Evolutionary conservation across 2,329 filamentous ascomycete genomes (phyloP).

Genomic region (Colletotrichum abscissum): DNA sequence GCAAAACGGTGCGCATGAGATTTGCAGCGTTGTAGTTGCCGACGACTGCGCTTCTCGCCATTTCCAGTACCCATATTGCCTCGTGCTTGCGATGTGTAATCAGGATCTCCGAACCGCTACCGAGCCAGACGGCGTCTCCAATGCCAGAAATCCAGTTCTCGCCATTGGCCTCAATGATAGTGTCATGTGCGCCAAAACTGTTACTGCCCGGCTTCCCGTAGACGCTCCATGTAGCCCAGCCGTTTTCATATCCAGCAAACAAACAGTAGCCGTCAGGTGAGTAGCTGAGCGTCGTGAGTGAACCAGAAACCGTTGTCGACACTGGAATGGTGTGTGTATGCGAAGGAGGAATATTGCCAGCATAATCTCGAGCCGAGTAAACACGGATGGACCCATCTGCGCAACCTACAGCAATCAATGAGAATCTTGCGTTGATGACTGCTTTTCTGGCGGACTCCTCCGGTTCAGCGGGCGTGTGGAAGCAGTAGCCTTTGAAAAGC

Average conservation of each 20-base stretch:
- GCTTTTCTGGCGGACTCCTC: slow-evolving; percentile 75
- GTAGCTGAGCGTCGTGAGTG: slow-evolving; percentile 81
- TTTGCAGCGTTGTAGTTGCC: slow-evolving; percentile 94
- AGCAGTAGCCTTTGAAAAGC: slow-evolving; percentile 91
- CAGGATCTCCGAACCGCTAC: slow-evolving; percentile 87
- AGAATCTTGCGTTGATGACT: slow-evolving; percentile 94
- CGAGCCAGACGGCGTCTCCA: slow-evolving; percentile 84
- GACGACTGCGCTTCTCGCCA: slow-evolving; percentile 92
- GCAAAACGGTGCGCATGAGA: slow-evolving; percentile 86
- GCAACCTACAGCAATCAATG: slow-evolving; percentile 88
- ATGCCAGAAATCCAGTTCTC: slow-evolving; percentile 90
- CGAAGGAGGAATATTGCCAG: slow-evolving; percentile 89
- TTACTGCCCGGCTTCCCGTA: slow-evolving; percentile 91
- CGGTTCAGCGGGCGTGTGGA: slow-evolving; percentile 77
- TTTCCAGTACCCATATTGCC: slow-evolving; percentile 87
- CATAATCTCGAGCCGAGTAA: slow-evolving; percentile 94
- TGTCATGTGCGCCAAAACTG: slow-evolving; percentile 80
- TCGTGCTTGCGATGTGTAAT: slow-evolving; percentile 78
- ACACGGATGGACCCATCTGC: slow-evolving; percentile 82
- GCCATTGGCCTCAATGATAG: slow-evolving; percentile 72
- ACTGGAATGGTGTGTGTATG: slow-evolving; percentile 80
- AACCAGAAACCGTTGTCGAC: slow-evolving; percentile 75
- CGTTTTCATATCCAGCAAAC: slow-evolving; percentile 91
- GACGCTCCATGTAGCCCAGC: slow-evolving; percentile 97
- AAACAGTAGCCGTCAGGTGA: slow-evolving; percentile 97